Percentiles rank a stretch among this genome's conserved stretches.
These are phyloP conservation scores for Grifola frondosa DNA, from an alignment of 1,284 basidiomycete genomes.

Conservation along the genomic window DNA sequence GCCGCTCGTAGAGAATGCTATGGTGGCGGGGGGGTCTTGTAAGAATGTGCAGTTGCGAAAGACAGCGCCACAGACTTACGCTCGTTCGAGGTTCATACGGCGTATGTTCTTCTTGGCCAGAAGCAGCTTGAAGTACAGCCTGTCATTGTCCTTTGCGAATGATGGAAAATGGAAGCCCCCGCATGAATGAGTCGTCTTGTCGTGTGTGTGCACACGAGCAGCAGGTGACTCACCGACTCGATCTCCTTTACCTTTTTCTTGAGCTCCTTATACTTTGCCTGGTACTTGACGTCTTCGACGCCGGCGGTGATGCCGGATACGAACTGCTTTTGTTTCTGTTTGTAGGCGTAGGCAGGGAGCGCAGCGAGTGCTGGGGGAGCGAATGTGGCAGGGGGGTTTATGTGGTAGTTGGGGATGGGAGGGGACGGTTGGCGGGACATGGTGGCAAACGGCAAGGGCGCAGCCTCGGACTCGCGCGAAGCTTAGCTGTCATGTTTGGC, in stretches of 20 bases:
- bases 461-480: constrained; percentile 16
- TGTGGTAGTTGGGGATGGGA: constrained; percentile 21
- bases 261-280: constrained; percentile 86
- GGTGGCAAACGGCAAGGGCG: constrained; percentile 23
- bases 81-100: constrained; percentile 85
- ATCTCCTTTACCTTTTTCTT: constrained; percentile 89
- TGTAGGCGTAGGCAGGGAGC: constrained; percentile 25
- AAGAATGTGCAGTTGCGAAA: constrained; percentile 11
- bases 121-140: constrained; percentile 78
- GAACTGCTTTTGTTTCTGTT: constrained; percentile 50
- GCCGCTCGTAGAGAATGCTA: constrained; percentile 77
- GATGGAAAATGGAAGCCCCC: constrained; percentile 11
- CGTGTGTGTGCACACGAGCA: constrained; percentile 2
- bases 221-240: constrained; percentile 59
- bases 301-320: constrained; percentile 70
- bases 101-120: constrained; percentile 85
- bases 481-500: constrained; percentile 27
- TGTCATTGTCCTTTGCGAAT: constrained; percentile 76
- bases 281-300: constrained; percentile 86
- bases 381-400: constrained; percentile 19
- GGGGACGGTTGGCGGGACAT: constrained; percentile 40
- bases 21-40: constrained; percentile 10
- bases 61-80: constrained; percentile 55
- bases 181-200: constrained; percentile 13
- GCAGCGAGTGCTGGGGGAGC: constrained; percentile 18